Conservation (phyloP, 192 early-diverging fungal species). For the Coemansia sp. region DNA sequence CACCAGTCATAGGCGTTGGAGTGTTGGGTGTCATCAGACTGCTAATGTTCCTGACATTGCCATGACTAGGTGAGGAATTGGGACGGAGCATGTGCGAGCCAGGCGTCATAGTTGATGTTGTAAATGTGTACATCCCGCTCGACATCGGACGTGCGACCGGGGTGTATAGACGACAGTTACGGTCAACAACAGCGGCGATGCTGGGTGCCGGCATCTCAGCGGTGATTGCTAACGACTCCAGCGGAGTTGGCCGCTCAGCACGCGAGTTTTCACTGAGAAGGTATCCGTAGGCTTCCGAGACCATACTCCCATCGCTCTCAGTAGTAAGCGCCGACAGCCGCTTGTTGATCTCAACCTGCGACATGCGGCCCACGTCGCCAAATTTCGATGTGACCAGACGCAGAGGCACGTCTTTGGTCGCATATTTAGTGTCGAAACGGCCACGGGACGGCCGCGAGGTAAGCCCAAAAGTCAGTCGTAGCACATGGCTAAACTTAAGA, state of each 20-base stretch:
- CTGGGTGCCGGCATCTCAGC: conserved; percentile 28
- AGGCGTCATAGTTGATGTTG: conserved; percentile 4
- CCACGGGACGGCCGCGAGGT: conserved; percentile 32
- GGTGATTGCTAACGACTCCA: conserved; percentile 22
- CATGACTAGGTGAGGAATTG: conserved; percentile 5
- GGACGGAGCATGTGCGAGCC: conserved; percentile 4
- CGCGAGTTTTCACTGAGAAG: conserved; percentile 45
- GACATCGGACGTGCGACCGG: conserved; percentile 16
- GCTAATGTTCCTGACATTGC: conserved; percentile 9
- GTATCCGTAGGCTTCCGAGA: conserved; percentile 48
- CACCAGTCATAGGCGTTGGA: conserved; percentile 6
- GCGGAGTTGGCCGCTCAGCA: conserved; percentile 25
- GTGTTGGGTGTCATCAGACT: conserved; percentile 10
- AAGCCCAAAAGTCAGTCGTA: conserved; percentile 51
- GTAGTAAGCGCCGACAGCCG: conserved; percentile 43
- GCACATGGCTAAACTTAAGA: conserved; percentile 39
- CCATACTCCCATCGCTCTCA: conserved; percentile 41
- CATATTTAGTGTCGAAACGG: conserved; percentile 38
- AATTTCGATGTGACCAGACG: conserved; percentile 53
- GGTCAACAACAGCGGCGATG: conserved; percentile 13
- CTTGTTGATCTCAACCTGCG: conserved; percentile 52
- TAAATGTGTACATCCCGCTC: conserved; percentile 3
- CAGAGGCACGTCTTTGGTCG: conserved; percentile 49
- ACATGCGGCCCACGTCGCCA: conserved; percentile 48
- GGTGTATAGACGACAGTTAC: conserved; percentile 13